Base-by-base conservation (phyloP, 331 rosid species). In the Arachis monticola region DNA sequence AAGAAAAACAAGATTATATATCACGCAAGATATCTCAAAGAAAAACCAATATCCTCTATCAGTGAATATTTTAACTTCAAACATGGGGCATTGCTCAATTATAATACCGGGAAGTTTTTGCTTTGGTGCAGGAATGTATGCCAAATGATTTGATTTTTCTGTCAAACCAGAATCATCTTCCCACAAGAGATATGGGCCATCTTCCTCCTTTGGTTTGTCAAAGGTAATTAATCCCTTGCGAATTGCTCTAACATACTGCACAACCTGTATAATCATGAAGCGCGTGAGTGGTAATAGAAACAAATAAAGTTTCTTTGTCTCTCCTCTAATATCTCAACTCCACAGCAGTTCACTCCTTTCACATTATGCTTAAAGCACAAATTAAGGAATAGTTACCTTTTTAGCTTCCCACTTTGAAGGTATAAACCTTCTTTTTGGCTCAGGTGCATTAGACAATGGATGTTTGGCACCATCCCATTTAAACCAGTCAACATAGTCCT, bases 111-210 rank as follows among this genome's bases (percentile, higher is more conserved):
- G 96, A 68, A 92, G 67, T 79, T 90, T 94, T 47, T 91, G 86
- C 84, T 92, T 94, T 57, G 97, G 97, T 0, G 97, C 93, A 51
- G 99, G 96, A 87, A 94, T 88, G 86, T 92, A 92, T 44, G 96
- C 81, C 78, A 94, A 84, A 85, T 90, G 88, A 64, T 81, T 71
- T 67, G 88, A 38, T 81, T 83, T 94, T 73, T 87, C 97, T 17
- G 74, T 77, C 61, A 84, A 78, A 65, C 85, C 83, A 42, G 96
- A 88, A 82, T 94, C 96, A 63, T 94, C 93, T 41, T 85, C 96
- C 97, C 99, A 92, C 83, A 94, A 67, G 73, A 77, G 93, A 89
- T 83, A 83, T 35, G 91, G 83, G 30, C 73, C 87, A 59, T 86
- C 86, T 50, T 88, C 91, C 73, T 92, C 88, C 86, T 90, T 87